These are phyloP conservation scores for Hawksworthiomyces lignivorus DNA, from an alignment of 2,329 filamentous ascomycete species.

Conservation along the genomic window DNA sequence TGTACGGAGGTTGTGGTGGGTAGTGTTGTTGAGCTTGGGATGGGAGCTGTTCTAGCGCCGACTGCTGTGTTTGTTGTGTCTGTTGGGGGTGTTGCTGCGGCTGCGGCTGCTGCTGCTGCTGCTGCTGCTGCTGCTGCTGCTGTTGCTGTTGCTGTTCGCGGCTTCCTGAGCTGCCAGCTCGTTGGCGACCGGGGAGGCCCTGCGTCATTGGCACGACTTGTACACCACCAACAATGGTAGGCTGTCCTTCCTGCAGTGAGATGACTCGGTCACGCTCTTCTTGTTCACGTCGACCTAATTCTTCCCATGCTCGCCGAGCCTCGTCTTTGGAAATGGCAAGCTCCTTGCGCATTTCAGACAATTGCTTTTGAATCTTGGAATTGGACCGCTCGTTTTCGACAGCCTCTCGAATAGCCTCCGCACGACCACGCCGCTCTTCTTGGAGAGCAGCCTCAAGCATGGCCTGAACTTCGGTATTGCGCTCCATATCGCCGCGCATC, in stretches of 20 bases:
- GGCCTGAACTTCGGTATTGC: slow-evolving; percentile 71
- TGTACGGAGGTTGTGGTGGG: slow-evolving; percentile 2
- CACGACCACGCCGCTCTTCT: slow-evolving; percentile 62
- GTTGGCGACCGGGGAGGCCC: slow-evolving; percentile 51
- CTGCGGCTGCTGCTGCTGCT: slow-evolving; percentile 12
- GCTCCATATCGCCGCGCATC: slow-evolving; percentile 80
- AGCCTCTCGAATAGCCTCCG: slow-evolving; percentile 58
- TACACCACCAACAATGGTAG: slow-evolving; percentile 84
- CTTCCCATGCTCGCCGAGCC: slow-evolving; percentile 92
- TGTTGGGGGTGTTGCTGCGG: slow-evolving; percentile 20
- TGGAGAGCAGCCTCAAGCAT: slow-evolving; percentile 71
- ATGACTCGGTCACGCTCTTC: slow-evolving; percentile 82
- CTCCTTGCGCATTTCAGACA: slow-evolving; percentile 89
- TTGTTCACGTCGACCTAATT: slow-evolving; percentile 85
- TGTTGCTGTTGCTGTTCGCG: slow-evolving; percentile 24
- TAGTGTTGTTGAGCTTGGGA: slow-evolving; percentile 13
- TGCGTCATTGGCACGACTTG: slow-evolving; percentile 92
- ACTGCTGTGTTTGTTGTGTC: neutral
- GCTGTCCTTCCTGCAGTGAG: slow-evolving; percentile 78
- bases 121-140: slow-evolving; percentile 25
- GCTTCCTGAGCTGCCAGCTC: slow-evolving; percentile 31
- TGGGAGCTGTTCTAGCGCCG: slow-evolving; percentile 4
- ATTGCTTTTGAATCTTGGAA: slow-evolving; percentile 62
- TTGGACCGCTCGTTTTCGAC: slow-evolving; percentile 63
- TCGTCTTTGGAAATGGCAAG: slow-evolving; percentile 93